A percentile compares a stretch with the other conserved stretches of the same genome.
Evolutionary conservation across 148 eudicot genomes (phyloP).

Genomic region (Amaranthus cruentus): DNA sequence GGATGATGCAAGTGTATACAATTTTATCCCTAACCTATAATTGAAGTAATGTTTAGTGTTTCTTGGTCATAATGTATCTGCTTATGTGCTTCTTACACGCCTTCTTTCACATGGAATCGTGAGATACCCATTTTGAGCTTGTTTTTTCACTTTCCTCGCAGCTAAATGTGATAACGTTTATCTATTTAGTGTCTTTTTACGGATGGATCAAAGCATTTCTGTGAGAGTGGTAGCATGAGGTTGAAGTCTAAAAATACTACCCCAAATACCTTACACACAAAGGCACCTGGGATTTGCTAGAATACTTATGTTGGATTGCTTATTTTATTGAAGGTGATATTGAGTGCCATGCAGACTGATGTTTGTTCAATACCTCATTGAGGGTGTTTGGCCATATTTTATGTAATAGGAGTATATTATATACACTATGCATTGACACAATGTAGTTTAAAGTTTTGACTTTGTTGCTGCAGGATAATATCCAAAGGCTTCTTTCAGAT

Average conservation of each 20-base stretch:
- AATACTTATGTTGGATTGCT: not conserved
- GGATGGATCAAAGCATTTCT: not conserved
- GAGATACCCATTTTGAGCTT: too few species aligned
- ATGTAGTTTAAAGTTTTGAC: not conserved
- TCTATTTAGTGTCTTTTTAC: not conserved
- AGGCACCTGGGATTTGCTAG: not conserved
- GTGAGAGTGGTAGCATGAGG: not conserved
- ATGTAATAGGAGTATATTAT: not conserved
- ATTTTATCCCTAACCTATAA: not conserved
- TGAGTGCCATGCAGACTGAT: not conserved
- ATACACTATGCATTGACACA: not conserved
- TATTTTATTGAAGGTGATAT: not conserved
- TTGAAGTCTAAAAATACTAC: not conserved
- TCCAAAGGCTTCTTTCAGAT: conserved; percentile 40
- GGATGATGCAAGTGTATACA: not conserved
- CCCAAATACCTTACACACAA: not conserved
- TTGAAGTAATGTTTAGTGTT: not conserved
- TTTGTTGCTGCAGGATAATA: conserved; percentile 42
- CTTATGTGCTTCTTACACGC: not conserved
- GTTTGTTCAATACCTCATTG: not conserved
- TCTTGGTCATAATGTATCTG: not conserved
- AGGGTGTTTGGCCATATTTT: not conserved
- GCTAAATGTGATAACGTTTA: not conserved
- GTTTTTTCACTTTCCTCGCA: not conserved
- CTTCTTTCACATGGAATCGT: too few species aligned